A percentile compares a stretch with the other conserved stretches of the same genome.
Conservation (phyloP, 1,284 basidiomycete species). For the Ustilago sp. region DNA sequence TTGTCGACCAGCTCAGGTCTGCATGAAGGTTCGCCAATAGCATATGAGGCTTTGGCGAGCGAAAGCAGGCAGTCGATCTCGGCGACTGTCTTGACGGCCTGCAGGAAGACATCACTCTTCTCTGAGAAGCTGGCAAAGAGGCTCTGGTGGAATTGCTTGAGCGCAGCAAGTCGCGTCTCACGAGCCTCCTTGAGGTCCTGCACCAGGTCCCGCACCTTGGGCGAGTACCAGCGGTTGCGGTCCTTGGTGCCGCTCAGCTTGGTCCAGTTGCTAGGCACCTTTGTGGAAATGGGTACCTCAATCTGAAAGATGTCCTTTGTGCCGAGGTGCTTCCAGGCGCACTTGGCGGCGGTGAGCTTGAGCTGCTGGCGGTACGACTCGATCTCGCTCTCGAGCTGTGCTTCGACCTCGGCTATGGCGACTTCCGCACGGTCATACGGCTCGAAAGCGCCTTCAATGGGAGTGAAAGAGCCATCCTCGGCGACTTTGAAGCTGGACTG, state of each 20-base stretch:
- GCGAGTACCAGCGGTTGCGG: constrained; percentile 66
- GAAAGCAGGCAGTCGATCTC: constrained; percentile 94
- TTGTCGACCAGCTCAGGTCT: constrained; percentile 87
- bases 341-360: constrained; percentile 47
- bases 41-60: constrained; percentile 86
- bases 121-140: constrained; percentile 83
- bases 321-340: constrained; percentile 68
- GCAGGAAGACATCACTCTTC: constrained; percentile 73
- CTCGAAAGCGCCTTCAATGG: constrained; percentile 53
- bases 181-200: constrained; percentile 68
- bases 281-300: constrained; percentile 64
- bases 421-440: constrained; percentile 60
- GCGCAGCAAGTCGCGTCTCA: constrained; percentile 65
- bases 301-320: constrained; percentile 69
- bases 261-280: constrained; percentile 65
- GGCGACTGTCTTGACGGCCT: constrained; percentile 76
- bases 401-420: constrained; percentile 55
- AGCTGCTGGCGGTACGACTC: constrained; percentile 52
- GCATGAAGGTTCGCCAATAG: constrained; percentile 91
- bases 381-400: constrained; percentile 59
- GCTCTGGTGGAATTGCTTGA: constrained; percentile 62
- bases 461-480: constrained; percentile 66
- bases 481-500: constrained; percentile 55
- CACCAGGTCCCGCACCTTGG: constrained; percentile 62
- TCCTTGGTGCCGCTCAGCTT: constrained; percentile 66